These are phyloP conservation scores for Teunomyces pallodes DNA, from an alignment of 805 yeast genomes.

Conservation along the genomic window DNA sequence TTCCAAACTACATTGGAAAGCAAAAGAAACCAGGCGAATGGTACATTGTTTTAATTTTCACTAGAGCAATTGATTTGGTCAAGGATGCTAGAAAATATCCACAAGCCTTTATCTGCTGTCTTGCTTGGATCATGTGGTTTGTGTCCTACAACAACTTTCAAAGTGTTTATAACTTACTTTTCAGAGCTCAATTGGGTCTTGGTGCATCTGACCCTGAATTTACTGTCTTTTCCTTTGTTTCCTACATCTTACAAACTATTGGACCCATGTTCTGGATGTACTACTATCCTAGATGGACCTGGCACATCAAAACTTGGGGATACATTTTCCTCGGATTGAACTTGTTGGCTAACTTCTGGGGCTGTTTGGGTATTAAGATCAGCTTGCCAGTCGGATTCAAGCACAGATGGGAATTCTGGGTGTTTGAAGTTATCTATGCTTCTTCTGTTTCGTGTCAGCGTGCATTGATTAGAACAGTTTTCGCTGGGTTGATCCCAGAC, in stretches of 20 bases:
- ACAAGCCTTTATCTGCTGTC: constrained; percentile 32
- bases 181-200: constrained; percentile 39
- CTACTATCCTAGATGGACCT: constrained; percentile 21
- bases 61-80: constrained; percentile 22
- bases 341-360: constrained; percentile 37
- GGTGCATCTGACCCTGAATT: constrained; percentile 39
- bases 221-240: constrained; percentile 37
- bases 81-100: constrained; percentile 25
- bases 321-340: constrained; percentile 28
- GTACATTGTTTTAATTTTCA: constrained; percentile 21
- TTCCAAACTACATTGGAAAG: constrained; percentile 31
- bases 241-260: constrained; percentile 28
- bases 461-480: constrained; percentile 34
- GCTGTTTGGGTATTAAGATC: constrained; percentile 31
- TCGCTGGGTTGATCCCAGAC: constrained; percentile 36
- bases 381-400: constrained; percentile 34
- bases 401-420: constrained; percentile 43
- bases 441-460: constrained; percentile 33
- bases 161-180: constrained; percentile 33
- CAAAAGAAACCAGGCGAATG: constrained; percentile 20
- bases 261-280: constrained; percentile 40
- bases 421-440: constrained; percentile 34
- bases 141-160: constrained; percentile 33
- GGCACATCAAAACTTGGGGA: constrained; percentile 35
- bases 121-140: constrained; percentile 44